A percentile compares a stretch with the other conserved stretches of the same genome.
phyloP scores from a whole-genome alignment of 1,284 basidiomycete genomes.

The Cutaneotrichosporon curvatum region DNA sequence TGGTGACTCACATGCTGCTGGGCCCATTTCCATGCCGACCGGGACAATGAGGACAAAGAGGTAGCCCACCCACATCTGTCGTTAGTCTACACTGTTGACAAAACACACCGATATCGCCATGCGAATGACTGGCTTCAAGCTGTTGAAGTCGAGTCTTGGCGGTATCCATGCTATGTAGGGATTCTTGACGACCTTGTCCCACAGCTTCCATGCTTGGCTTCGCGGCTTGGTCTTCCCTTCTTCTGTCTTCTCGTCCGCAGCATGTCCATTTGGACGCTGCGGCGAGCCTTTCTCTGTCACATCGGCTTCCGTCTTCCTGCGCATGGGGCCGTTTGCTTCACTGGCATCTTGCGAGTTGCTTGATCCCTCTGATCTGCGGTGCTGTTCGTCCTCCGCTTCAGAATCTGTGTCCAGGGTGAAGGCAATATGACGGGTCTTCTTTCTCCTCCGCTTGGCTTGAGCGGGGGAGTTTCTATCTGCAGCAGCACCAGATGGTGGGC shows the following conservation, averaged over 20 bases:
- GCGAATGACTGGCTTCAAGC: conserved; percentile 37
- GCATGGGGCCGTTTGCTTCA: too few species aligned
- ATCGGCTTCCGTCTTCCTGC: too few species aligned
- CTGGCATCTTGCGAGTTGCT: too few species aligned
- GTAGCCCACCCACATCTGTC: conserved; percentile 41
- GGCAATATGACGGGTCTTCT: too few species aligned
- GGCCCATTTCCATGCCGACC: conserved; percentile 29
- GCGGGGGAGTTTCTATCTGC: too few species aligned
- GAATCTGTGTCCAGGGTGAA: too few species aligned
- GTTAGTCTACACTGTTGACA: background rate
- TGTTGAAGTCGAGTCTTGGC: conserved; percentile 29
- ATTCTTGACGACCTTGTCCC: conserved; percentile 1
- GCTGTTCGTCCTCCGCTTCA: too few species aligned
- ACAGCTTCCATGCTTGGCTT: background rate
- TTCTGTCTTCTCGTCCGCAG: background rate
- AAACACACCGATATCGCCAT: conserved; percentile 31
- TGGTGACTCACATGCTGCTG: conserved; percentile 36
- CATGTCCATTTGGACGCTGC: background rate
- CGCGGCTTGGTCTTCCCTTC: background rate
- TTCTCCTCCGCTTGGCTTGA: too few species aligned
- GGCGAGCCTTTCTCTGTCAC: too few species aligned
- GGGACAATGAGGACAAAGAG: conserved; percentile 36
- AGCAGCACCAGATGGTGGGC: too few species aligned
- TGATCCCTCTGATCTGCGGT: too few species aligned
- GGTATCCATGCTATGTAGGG: conserved; percentile 31